Conservation (phyloP, 805 yeast genomes). For the Suhomyces tanzawaensis region DNA sequence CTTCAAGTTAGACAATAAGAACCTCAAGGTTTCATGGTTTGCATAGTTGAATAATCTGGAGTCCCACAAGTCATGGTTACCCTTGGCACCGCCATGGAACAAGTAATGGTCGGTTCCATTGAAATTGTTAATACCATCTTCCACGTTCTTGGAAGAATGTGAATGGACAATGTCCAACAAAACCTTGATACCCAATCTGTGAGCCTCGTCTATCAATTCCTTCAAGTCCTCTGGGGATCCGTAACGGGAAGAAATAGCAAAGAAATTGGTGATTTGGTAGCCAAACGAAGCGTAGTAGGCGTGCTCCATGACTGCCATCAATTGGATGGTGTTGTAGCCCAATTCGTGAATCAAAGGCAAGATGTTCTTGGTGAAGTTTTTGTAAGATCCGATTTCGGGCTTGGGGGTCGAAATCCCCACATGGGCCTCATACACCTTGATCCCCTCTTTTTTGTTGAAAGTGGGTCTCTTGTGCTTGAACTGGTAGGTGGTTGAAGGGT, state of each 20-base stretch:
- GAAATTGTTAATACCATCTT: conserved; percentile 88
- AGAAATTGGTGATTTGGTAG: conserved; percentile 92
- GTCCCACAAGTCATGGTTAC: conserved; percentile 92
- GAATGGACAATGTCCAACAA: conserved; percentile 92
- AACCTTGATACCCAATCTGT: conserved; percentile 80
- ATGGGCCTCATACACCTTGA: conserved; percentile 92
- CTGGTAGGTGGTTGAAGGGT: conserved; percentile 37
- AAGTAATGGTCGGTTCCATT: conserved; percentile 96
- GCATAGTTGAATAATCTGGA: conserved; percentile 93
- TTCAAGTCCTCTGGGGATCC: conserved; percentile 96
- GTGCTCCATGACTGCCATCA: conserved; percentile 99
- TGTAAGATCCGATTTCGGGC: conserved; percentile 78
- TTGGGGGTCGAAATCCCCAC: conserved; percentile 93
- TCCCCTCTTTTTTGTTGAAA: conserved; percentile 37
- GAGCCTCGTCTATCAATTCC: conserved; percentile 89
- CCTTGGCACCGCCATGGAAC: conserved; percentile 89
- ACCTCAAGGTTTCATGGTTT: conserved; percentile 84
- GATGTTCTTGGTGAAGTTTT: conserved; percentile 75
- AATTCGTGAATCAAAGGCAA: conserved; percentile 81
- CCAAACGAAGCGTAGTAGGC: conserved; percentile 98
- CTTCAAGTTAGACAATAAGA: conserved; percentile 78
- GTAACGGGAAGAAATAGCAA: conserved; percentile 83
- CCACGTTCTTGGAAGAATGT: conserved; percentile 91
- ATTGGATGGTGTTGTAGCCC: conserved; percentile 90
- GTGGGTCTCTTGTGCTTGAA: conserved; percentile 68